These are phyloP conservation scores for Fusarium poae DNA, from an alignment of 2,329 filamentous ascomycete genomes.

Conservation along the genomic window DNA sequence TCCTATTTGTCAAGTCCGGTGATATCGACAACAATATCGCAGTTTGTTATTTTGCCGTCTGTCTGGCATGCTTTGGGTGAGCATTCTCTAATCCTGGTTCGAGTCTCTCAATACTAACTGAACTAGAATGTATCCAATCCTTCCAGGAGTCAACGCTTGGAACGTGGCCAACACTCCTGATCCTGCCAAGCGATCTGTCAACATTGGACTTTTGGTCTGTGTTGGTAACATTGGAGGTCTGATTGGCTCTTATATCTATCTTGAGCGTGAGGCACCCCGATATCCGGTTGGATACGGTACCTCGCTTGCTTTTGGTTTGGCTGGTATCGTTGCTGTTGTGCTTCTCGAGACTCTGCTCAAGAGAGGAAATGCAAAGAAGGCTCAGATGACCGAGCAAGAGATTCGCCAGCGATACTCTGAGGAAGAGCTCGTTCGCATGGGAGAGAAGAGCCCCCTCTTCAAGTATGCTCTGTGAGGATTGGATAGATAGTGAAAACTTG, in stretches of 20 bases:
- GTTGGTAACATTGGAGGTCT: constrained; percentile 47
- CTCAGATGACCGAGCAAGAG: constrained; percentile 10
- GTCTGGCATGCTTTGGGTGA: constrained; percentile 27
- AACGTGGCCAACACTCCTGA: constrained; percentile 56
- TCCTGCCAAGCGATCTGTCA: constrained; percentile 57
- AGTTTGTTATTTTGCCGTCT: constrained; percentile 24
- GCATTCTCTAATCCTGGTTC: fast-evolving
- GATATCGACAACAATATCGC: constrained; percentile 18
- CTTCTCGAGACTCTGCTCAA: constrained; percentile 11
- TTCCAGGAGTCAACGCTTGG: constrained; percentile 58
- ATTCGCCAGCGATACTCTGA: constrained; percentile 9
- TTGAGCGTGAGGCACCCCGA: constrained; percentile 16
- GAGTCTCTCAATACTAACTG: not conserved
- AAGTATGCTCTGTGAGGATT: constrained; percentile 19
- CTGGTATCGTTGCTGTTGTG: constrained; percentile 18
- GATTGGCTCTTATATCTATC: constrained; percentile 24
- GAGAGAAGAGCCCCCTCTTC: constrained; percentile 26
- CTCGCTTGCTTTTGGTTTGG: constrained; percentile 17
- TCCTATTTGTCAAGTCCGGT: constrained; percentile 18
- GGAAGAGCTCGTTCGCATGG: constrained; percentile 24
- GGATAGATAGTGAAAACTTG: not conserved
- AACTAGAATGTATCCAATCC: constrained; percentile 54
- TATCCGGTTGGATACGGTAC: constrained; percentile 22
- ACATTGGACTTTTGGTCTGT: constrained; percentile 58
- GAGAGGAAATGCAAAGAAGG: constrained; percentile 23